phyloP scores from a whole-genome alignment of 345 rosid genomes.

The Aquilaria yunnanensis region DNA sequence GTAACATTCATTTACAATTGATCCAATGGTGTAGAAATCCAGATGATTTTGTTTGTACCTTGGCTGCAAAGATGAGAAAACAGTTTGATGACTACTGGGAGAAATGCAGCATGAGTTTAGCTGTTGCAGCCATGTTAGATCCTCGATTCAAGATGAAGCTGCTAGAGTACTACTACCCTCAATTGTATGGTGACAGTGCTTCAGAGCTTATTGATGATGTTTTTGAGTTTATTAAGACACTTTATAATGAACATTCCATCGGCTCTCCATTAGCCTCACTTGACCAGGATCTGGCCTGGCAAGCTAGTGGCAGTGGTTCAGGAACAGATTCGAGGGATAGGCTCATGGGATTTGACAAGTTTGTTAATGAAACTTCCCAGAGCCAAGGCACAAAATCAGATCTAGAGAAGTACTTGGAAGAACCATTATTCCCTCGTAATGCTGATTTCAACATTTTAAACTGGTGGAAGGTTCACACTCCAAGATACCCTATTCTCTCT shows the following conservation, averaged over 20 bases:
- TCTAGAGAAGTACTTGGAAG: slow-evolving; percentile 76
- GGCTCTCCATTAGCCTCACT: slow-evolving; percentile 53
- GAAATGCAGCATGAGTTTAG: slow-evolving; percentile 57
- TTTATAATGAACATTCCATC: slow-evolving; percentile 64
- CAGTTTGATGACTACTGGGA: slow-evolving; percentile 72
- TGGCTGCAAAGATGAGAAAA: slow-evolving; percentile 55
- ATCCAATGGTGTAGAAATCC: slow-evolving; percentile 69
- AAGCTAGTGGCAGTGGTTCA: slow-evolving; percentile 20
- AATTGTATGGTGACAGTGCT: slow-evolving; percentile 46
- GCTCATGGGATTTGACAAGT: slow-evolving; percentile 60
- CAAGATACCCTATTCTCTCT: slow-evolving; percentile 68
- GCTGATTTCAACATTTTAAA: slow-evolving; percentile 55
- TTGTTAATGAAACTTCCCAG: slow-evolving; percentile 48
- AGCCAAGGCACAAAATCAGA: slow-evolving; percentile 50
- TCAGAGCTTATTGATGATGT: slow-evolving; percentile 52
- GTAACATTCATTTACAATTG: slow-evolving; percentile 57
- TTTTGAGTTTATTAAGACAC: slow-evolving; percentile 43
- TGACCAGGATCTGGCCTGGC: slow-evolving; percentile 52
- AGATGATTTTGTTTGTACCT: slow-evolving; percentile 43
- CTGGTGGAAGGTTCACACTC: slow-evolving; percentile 88
- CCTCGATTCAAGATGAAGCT: slow-evolving; percentile 83
- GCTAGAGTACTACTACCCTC: slow-evolving; percentile 69
- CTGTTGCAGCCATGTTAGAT: slow-evolving; percentile 72
- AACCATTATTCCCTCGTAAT: slow-evolving; percentile 72
- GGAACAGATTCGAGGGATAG: slow-evolving; percentile 42